Evolutionary conservation across 495 filamentous ascomycete genomes (phyloP), one percentile per base, ranked within the genome.

Genomic region (Glutinoglossum americanum): DNA sequence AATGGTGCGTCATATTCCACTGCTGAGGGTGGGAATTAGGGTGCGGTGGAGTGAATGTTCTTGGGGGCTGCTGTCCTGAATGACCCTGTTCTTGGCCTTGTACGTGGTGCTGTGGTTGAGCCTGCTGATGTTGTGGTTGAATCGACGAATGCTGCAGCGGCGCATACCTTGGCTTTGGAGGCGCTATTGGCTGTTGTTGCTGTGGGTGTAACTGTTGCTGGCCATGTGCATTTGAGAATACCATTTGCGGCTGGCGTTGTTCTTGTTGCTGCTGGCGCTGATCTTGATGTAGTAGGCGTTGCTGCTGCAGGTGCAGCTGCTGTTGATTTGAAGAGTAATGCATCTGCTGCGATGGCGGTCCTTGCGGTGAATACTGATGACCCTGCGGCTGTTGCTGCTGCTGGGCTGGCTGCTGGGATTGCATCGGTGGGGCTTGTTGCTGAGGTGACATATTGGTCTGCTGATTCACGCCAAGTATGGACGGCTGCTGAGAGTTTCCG

Each of bases 271-370:
- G 54, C 57, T 62, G 63, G 17, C 47, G 51, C 35, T 61, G 58
- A 15, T 60, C 57, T 21, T 54, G 59, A 37, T 62, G 61, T 44
- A 54, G 58, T 48, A 61, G 63, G 27, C 62, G 62, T 19, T 47
- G 67, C 15, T 64, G 55, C 1, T 59, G 60, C 45, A 70, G 68
- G 2, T 60, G 62, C 45, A 70, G 68, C 4, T 60, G 62, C 15
- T 61, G 61, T 32, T 59, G 64, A 28, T 64, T 66, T n/a, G 15
- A 39, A 10, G 37, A 39, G 15, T 70, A 67, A 13, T 68, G 67
- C 9, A 65, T 65, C 32, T 67, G 64, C n/a, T n/a, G n/a, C n/a
- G n/a, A n/a, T n/a, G n/a, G n/a, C 37, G 15, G 37, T 11, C 37
- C 37, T 39, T 39, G 37, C 15, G 37, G 15, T 39, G 37, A 15